Evolutionary conservation across 441 rosid genomes (phyloP).

Genomic region (Metrosideros polymorpha): DNA sequence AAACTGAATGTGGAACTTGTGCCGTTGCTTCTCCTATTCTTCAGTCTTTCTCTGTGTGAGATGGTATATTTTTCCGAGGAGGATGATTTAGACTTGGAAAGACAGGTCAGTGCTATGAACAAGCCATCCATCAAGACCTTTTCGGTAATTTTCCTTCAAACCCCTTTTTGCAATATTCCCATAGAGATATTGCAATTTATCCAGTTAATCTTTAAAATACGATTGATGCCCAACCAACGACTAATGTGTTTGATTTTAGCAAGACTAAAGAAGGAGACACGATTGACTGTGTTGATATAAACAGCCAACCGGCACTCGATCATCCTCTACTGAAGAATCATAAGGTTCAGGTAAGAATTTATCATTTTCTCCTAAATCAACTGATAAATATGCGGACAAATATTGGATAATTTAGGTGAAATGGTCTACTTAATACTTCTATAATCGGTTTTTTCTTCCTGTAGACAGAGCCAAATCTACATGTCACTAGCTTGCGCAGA

Average conservation of each 20-base stretch:
- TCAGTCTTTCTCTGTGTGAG: not conserved
- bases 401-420: not conserved
- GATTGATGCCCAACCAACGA: not conserved
- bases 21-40: not conserved
- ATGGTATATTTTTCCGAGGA: not conserved
- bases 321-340: slow-evolving; percentile 10
- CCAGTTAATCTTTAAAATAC: not conserved
- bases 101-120: not conserved
- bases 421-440: not conserved
- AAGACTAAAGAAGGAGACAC: slow-evolving; percentile 2
- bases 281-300: not conserved
- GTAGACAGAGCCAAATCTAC: not conserved
- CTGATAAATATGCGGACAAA: not conserved
- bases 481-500: not conserved
- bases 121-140: not conserved
- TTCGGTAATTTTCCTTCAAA: not conserved
- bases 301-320: not conserved
- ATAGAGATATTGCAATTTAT: not conserved
- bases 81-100: not conserved
- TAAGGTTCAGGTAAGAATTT: not conserved
- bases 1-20: not conserved
- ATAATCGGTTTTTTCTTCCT: not conserved
- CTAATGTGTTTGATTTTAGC: not conserved
- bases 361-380: not conserved
- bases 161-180: not conserved